Base-by-base conservation (phyloP, 1,284 basidiomycete species). In the Irpex lacteus region DNA sequence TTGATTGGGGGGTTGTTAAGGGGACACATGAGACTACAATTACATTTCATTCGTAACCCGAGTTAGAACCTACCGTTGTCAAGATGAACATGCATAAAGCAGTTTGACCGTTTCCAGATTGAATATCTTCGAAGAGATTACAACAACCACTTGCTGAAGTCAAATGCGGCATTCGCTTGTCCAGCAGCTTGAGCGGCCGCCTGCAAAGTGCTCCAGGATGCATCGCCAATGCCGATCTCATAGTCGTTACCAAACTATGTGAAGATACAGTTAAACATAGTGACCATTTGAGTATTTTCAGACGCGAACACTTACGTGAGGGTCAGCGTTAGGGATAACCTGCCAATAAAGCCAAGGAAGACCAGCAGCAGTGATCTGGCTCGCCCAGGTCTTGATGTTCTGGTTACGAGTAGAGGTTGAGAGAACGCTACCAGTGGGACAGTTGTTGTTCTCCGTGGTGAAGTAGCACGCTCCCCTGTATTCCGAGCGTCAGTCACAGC, bases 331-430 rank as follows among this genome's bases (percentile, higher is more conserved):
- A 44, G 74, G 76, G 62, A 78, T 70, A 44, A 77, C 70, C 66
- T 78, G 71, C 76, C 77, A 78, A 66, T 78, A 78, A 9, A 78
- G 60, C 75, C 75, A 78, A 1, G 77, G 70, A 5, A 78, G 71
- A 60, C 75, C 75, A n/a, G 76, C 74, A 13, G 67, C 74, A 60
- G 68, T 70, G 63, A 80, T 77, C n/a, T 72, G 71, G 8, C 61
- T 60, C 8, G 77, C 75, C 60, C 75, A 78, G 13, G 63, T 66
- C 64, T 71, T 54, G 61, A 79, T 74, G 66, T 76, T 76, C 36
- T 49, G 56, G 64, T 75, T 74, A 44, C 75, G 72, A 18, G 69
- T 70, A 37, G 57, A 60, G 2, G 67, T 63, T 32, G 67, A 60
- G 44, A 74, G 71, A 13, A 64, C 66, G 53, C 44, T 62, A 11